Evolutionary conservation across 192 early-diverging fungal genomes (phyloP), one percentile per base, ranked within the genome.

Genomic region (Cladochytrium replicatum): DNA sequence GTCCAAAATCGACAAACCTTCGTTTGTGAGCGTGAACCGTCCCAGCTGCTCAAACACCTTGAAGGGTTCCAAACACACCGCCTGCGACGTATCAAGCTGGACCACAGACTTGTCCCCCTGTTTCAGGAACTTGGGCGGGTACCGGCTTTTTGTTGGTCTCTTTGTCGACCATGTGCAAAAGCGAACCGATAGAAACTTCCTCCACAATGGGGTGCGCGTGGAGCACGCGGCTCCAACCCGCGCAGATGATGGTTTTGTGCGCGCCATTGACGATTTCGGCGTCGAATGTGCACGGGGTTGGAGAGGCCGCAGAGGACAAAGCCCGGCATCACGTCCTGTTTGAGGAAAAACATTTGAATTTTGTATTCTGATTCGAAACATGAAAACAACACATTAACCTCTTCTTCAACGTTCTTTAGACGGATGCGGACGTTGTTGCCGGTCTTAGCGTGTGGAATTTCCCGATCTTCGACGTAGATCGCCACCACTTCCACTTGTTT

Each of bases 11-110:
- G n/a, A 15, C 30, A 13, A 48, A 57, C 89, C 91, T 75, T 99
- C 93, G 58, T 96, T 91, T 55, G 93, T 85, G 23, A 99, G 73
- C n/a, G 93, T 99, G 68, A 99, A 97, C 41, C 96, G 81, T 31
- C 96, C 96, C 8, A 99, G 66, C 57, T 93, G 91, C 32, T 87
- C 83, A 47, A 86, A 83, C 21, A 88, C 85, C 13, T 71, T 70
- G 67, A 84, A 97, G 22, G 80, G 71, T 60, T 99, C 96, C 6
- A 93, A 64, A 54, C 91, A 93, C 15, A 96, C 65, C 7, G 85
- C 71, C 43, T 78, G 77, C 41, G 68, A 46, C 13, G 78, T 75
- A 65, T 90, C 85, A 38, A 99, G 78, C 46, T 83, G 72, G 8
- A 82, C 93, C 68, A 95, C 90, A 48, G 77, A 84, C 29, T 80